Conservation (phyloP, 2,329 filamentous ascomycete species). For the Daldinia eschscholtzii region DNA sequence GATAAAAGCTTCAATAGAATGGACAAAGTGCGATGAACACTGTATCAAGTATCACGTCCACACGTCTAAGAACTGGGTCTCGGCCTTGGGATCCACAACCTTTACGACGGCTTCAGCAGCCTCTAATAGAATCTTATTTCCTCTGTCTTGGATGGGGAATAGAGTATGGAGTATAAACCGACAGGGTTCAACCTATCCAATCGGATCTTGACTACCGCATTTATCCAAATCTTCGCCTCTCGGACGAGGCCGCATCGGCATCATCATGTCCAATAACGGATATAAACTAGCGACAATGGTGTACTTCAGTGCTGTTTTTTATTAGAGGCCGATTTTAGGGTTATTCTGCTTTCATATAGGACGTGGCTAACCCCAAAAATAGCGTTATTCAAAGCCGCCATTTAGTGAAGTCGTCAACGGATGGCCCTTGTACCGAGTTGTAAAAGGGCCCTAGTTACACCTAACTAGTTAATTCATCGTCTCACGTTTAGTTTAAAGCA, state of each 20-base stretch:
- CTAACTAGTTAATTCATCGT: conserved; percentile 2
- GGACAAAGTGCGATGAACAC: conserved; percentile 3
- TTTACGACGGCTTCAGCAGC: not conserved
- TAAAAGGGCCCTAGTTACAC: conserved; percentile 2
- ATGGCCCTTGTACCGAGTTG: conserved; percentile 8
- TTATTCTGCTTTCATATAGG: conserved; percentile 14
- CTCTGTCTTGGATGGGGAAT: not conserved
- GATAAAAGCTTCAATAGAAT: not conserved
- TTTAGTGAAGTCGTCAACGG: conserved; percentile 5
- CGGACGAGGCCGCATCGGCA: conserved; percentile 53
- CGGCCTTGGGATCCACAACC: conserved; percentile 4
- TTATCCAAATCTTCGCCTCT: conserved; percentile 4
- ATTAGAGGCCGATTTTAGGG: conserved; percentile 15
- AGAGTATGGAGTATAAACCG: conserved; percentile 7
- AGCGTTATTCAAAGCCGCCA: conserved; percentile 2
- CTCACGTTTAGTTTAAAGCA: conserved; percentile 5
- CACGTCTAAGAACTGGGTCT: not conserved
- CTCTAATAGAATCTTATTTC: conserved; percentile 1
- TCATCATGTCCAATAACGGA: conserved; percentile 58
- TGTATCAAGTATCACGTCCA: not conserved
- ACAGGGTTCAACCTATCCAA: conserved; percentile 2
- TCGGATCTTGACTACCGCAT: not conserved
- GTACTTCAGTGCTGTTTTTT: conserved; percentile 13
- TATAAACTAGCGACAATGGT: not conserved
- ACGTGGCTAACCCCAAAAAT: conserved; percentile 5